Percentiles rank a stretch among this genome's conserved stretches.
These are phyloP conservation scores for Gymnopilus dilepis DNA, from an alignment of 768 basidiomycete species.

Conservation along the genomic window DNA sequence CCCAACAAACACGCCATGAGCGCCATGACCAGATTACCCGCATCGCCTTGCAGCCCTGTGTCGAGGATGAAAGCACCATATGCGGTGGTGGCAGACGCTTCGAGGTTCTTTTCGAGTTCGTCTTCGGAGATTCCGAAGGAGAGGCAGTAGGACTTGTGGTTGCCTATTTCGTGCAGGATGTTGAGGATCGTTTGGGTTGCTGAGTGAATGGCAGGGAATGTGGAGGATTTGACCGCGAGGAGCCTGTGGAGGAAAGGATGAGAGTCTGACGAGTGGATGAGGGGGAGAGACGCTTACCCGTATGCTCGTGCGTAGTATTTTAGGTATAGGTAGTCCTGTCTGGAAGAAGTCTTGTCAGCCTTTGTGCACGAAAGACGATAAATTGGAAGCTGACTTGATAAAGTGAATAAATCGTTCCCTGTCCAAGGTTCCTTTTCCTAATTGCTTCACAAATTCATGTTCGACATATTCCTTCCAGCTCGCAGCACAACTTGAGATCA, in stretches of 20 bases:
- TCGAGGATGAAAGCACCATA: conserved; percentile 90
- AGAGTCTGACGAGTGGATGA: not conserved
- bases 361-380: too few species aligned
- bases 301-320: conserved; percentile 88
- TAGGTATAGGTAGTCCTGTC: conserved; percentile 83
- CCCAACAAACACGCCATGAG: conserved; percentile 87
- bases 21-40: conserved; percentile 71
- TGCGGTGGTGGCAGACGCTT: conserved; percentile 76
- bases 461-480: conserved; percentile 79
- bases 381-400: conserved; percentile 71
- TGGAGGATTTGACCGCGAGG: conserved; percentile 76
- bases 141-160: conserved; percentile 74
- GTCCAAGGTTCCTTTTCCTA: conserved; percentile 75
- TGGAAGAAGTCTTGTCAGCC: too few species aligned
- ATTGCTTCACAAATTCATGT: conserved; percentile 81
- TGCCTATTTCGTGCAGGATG: conserved; percentile 70
- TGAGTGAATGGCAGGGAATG: conserved; percentile 63
- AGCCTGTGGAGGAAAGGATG: conserved; percentile 52
- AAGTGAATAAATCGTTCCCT: conserved; percentile 79
- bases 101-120: conserved; percentile 65
- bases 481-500: conserved; percentile 60
- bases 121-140: conserved; percentile 68
- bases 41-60: conserved; percentile 67
- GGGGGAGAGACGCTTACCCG: conserved; percentile 45
- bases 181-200: conserved; percentile 68